Conservation (phyloP, 352 stramenopile genomes). For the Thalassiosira exigua region DNA sequence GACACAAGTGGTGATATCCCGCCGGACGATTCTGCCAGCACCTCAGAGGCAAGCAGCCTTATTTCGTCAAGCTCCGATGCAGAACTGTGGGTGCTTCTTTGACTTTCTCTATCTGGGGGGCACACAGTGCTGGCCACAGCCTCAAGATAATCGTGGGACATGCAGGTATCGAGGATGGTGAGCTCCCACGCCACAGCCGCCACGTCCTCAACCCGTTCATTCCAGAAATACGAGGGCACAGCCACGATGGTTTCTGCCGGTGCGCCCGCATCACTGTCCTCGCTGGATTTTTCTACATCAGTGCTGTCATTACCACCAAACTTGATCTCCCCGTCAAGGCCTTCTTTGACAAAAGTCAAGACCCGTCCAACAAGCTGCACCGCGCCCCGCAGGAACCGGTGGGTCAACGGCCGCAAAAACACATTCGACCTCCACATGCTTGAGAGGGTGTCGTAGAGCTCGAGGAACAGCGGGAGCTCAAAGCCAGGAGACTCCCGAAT, state of each 20-base stretch:
- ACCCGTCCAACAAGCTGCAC: slow-evolving; percentile 77
- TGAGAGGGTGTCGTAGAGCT: slow-evolving; percentile 76
- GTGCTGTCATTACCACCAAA: slow-evolving; percentile 55
- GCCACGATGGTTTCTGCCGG: slow-evolving; percentile 30
- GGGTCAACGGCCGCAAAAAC: slow-evolving; percentile 74
- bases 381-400: slow-evolving; percentile 80
- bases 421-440: slow-evolving; percentile 77
- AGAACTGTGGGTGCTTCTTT: slow-evolving; percentile 45
- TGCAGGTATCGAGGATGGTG: slow-evolving; percentile 70
- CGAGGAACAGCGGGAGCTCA: slow-evolving; percentile 80
- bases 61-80: slow-evolving; percentile 62
- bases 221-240: slow-evolving; percentile 73
- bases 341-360: slow-evolving; percentile 75
- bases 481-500: slow-evolving; percentile 66
- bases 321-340: slow-evolving; percentile 71
- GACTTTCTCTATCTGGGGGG: slow-evolving; percentile 37
- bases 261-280: slow-evolving; percentile 25
- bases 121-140: slow-evolving; percentile 35
- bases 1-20: slow-evolving; percentile 72
- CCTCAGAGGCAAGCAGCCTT: slow-evolving; percentile 56
- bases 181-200: slow-evolving; percentile 83
- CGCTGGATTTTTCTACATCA: slow-evolving; percentile 17
- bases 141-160: slow-evolving; percentile 76
- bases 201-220: slow-evolving; percentile 73
- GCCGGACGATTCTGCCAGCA: slow-evolving; percentile 68